Base-by-base conservation (phyloP, 805 yeast genomes). In the Candida ficus region DNA sequence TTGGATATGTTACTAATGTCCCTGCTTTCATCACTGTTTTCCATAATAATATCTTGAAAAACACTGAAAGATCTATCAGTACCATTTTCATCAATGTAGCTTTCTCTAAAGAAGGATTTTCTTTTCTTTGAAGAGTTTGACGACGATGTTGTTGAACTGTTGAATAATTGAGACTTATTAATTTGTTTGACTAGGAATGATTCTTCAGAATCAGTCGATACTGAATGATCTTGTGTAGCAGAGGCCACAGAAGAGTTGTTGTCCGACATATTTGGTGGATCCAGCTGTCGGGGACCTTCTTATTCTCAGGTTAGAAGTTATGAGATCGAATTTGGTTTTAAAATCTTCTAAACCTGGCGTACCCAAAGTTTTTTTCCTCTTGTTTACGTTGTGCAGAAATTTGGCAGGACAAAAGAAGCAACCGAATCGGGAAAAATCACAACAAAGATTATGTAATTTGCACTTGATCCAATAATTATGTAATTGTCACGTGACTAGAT, bases 151-250 rank as follows among this genome's bases (percentile, higher is more conserved):
- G 35, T 38, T 3, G 51, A 46, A 20, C 39, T 45, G 35, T 54
- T 53, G 43, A 54, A 52, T 10, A 52, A 37, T 14, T 48, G 52
- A 3, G 59, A 53, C 28, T 42, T 49, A 46, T 56, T 56, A 5
- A 56, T 22, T 41, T 56, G 58, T 26, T 45, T 49, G 41, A 56
- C 45, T 12, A 56, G 41, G 36, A 56, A 56, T 3, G 60, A 56
- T 35, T 56, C 60, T 28, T 56, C 60, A 21, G 60, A 53, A 30
- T 54, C 58, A 11, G 60, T 53, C 4, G 60, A 54, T 10, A 55
- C 37, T 2, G 56, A 47, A n/a, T 52, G 46, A 17, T 45, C 45
- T 18, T 33, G 31, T 9, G 8, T 10, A 4, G 26, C 11, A 10
- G 26, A 23, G 4, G 17, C 7, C n/a, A 29, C 19, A 16, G 31